Conservation (phyloP, 2,329 filamentous ascomycete species). For the Aspergillus sp. region DNA sequence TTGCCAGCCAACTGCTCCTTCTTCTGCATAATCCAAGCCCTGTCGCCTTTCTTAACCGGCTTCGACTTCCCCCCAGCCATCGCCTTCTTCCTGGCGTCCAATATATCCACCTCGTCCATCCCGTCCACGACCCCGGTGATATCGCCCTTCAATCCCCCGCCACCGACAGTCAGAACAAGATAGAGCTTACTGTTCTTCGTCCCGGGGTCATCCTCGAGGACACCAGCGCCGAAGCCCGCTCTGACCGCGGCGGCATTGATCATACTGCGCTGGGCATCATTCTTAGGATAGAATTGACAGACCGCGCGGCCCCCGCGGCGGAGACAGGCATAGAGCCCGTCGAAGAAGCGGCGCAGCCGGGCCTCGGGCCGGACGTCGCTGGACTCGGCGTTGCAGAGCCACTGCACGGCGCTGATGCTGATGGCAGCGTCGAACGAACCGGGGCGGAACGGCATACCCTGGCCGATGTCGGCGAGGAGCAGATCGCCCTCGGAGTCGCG, state of each 20-base stretch:
- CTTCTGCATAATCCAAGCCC: slow-evolving; percentile 47
- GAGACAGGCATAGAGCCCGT: slow-evolving; percentile 77
- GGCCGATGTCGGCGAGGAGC: slow-evolving; percentile 89
- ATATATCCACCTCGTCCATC: slow-evolving; percentile 78
- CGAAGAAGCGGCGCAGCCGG: slow-evolving; percentile 77
- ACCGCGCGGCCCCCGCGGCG: slow-evolving; percentile 80
- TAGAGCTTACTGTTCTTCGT: slow-evolving; percentile 98
- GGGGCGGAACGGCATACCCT: slow-evolving; percentile 86
- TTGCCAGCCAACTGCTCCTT: slow-evolving; percentile 92
- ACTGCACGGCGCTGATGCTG: slow-evolving; percentile 92
- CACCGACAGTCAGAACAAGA: slow-evolving; percentile 82
- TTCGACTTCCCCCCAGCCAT: slow-evolving; percentile 33
- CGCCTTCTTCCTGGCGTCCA: slow-evolving; percentile 55
- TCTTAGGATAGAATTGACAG: slow-evolving; percentile 97
- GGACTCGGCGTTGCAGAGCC: slow-evolving; percentile 92
- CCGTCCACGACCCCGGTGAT: slow-evolving; percentile 84
- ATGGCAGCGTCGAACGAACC: slow-evolving; percentile 93
- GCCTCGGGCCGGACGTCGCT: slow-evolving; percentile 73
- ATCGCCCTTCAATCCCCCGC: slow-evolving; percentile 55
- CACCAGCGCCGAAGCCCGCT: slow-evolving; percentile 88
- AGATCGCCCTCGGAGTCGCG: slow-evolving; percentile 87
- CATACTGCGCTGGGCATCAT: slow-evolving; percentile 83
- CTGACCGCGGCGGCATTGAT: slow-evolving; percentile 83
- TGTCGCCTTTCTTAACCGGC: slow-evolving; percentile 38
- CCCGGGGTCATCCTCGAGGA: slow-evolving; percentile 88